phyloP scores from a whole-genome alignment of 2,329 filamentous ascomycete species.

The Pestalotiopsis sp. region DNA sequence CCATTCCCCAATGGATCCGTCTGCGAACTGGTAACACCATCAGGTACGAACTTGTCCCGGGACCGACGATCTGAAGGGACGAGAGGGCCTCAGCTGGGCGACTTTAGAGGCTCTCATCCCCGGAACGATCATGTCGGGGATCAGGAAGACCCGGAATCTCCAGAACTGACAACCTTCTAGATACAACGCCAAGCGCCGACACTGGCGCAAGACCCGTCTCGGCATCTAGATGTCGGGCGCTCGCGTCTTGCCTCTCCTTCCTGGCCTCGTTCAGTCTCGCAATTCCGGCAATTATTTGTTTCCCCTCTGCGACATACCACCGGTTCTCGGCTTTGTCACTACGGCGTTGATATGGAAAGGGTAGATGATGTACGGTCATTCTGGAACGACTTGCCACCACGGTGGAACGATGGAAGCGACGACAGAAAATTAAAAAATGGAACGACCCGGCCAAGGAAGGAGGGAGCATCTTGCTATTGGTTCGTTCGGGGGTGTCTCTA shows the following conservation, averaged over 20 bases:
- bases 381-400: not conserved
- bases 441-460: not conserved
- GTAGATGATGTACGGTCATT: slow-evolving; percentile 3
- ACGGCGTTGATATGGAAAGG: slow-evolving; percentile 18
- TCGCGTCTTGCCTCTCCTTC: slow-evolving; percentile 30
- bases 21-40: slow-evolving; percentile 99
- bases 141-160: not conserved
- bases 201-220: slow-evolving; percentile 99
- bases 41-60: slow-evolving; percentile 68
- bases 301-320: slow-evolving; percentile 12
- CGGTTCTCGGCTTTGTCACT: slow-evolving; percentile 9
- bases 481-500: slow-evolving; percentile 19
- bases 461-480: slow-evolving; percentile 1
- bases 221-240: slow-evolving; percentile 80
- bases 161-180: slow-evolving; percentile 53
- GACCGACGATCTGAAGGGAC: not conserved
- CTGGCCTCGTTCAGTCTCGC: slow-evolving; percentile 32
- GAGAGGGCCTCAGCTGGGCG: not conserved
- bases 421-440: slow-evolving; percentile 1
- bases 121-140: not conserved
- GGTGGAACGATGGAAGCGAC: not conserved
- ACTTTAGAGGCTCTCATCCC: not conserved
- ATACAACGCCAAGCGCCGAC: slow-evolving; percentile 99
- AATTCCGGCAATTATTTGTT: slow-evolving; percentile 7
- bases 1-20: slow-evolving; percentile 99